Evolutionary conservation across 1,284 basidiomycete genomes (phyloP).

Genomic region (Malassezia nana): DNA sequence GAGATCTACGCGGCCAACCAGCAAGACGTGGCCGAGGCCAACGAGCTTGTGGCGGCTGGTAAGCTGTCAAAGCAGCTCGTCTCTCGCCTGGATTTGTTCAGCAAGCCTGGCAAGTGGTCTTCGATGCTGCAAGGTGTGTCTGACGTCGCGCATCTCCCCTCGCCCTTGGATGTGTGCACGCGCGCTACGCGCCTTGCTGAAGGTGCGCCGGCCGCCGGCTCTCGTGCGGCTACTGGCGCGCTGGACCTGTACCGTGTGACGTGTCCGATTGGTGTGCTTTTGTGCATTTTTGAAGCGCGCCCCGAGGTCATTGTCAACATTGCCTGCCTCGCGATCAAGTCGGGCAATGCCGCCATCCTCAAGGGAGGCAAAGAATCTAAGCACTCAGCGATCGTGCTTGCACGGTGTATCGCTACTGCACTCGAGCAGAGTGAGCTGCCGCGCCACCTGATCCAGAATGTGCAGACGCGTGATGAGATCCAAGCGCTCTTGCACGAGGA

Average conservation of each 20-base stretch:
- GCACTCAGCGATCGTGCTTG: conserved; percentile 27
- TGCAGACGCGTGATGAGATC: conserved; percentile 86
- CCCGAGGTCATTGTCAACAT: conserved; percentile 99
- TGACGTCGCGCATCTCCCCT: conserved; percentile 74
- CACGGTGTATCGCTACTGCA: conserved; percentile 62
- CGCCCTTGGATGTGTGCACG: conserved; percentile 75
- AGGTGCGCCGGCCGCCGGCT: neutral
- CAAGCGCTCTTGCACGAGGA: conserved; percentile 75
- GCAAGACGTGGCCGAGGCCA: conserved; percentile 53
- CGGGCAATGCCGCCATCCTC: conserved; percentile 56
- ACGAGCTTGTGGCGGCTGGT: conserved; percentile 65
- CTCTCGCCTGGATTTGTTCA: conserved; percentile 73
- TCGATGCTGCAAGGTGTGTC: conserved; percentile 79
- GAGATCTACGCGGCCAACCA: conserved; percentile 32
- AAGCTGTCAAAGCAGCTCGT: conserved; percentile 72
- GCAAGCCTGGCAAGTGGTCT: conserved; percentile 76
- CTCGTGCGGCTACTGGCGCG: conserved; percentile 51
- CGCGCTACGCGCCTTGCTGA: conserved; percentile 75
- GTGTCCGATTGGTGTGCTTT: conserved; percentile 88
- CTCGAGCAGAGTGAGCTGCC: conserved; percentile 60
- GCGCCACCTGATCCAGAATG: conserved; percentile 72
- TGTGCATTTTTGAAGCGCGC: conserved; percentile 94
- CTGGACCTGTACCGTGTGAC: conserved; percentile 86
- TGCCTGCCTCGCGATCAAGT: conserved; percentile 88
- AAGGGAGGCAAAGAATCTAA: conserved; percentile 43